phyloP scores from a whole-genome alignment of 441 rosid species.

The Hypseocharis bilobata region DNA sequence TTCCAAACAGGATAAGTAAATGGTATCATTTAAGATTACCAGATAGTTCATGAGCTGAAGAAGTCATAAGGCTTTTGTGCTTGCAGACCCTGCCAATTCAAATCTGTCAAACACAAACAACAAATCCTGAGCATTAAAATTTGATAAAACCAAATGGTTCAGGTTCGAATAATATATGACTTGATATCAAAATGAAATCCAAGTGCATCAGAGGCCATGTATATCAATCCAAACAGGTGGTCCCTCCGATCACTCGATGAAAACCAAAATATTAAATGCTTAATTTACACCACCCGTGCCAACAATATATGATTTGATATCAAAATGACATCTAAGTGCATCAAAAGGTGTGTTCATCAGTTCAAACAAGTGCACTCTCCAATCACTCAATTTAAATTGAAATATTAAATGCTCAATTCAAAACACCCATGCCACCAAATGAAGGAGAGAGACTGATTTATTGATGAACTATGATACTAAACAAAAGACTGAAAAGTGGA shows the following conservation, averaged over 20 bases:
- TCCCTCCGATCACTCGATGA: neutral
- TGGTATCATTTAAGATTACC: constrained; percentile 27
- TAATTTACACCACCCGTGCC: neutral
- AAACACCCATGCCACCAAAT: too few relatives aligned
- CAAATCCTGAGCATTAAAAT: constrained; percentile 4
- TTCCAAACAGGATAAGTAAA: neutral
- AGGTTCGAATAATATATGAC: too few relatives aligned
- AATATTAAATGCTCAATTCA: too few relatives aligned
- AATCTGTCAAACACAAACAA: constrained; percentile 25
- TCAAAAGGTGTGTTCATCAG: too few relatives aligned
- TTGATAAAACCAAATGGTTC: neutral
- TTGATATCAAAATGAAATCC: constrained; percentile 5
- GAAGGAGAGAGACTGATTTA: too few relatives aligned
- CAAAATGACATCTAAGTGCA: neutral
- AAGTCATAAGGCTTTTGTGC: constrained; percentile 38
- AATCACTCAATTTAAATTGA: too few relatives aligned
- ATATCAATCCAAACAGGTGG: neutral
- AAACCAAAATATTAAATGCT: neutral
- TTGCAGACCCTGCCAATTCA: constrained; percentile 20
- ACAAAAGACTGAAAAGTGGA: too few relatives aligned
- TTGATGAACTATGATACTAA: too few relatives aligned
- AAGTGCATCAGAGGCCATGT: neutral
- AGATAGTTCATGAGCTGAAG: constrained; percentile 41
- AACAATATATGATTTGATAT: neutral
- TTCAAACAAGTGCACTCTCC: neutral